These are phyloP conservation scores for Mycena capillaripes DNA, from an alignment of 768 basidiomycete genomes.

Conservation along the genomic window DNA sequence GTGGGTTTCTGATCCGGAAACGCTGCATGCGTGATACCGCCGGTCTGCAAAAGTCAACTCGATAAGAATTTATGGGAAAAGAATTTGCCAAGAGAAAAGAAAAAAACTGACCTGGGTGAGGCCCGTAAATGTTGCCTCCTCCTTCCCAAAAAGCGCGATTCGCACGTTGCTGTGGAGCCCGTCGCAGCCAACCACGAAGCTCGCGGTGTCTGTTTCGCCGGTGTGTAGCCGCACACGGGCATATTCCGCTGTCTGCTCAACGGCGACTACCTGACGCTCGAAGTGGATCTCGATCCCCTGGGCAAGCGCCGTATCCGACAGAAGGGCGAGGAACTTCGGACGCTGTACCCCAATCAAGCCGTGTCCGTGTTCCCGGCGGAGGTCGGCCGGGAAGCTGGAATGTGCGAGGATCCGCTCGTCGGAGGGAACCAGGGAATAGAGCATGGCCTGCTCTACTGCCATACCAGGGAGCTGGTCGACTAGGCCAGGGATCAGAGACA, in stretches of 20 bases:
- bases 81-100: neutral
- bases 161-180: slow-evolving; percentile 60
- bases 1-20: slow-evolving; percentile 31
- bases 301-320: slow-evolving; percentile 47
- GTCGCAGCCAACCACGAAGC: slow-evolving; percentile 60
- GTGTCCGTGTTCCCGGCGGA: slow-evolving; percentile 42
- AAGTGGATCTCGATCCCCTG: slow-evolving; percentile 51
- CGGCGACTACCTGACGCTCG: slow-evolving; percentile 46
- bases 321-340: slow-evolving; percentile 44
- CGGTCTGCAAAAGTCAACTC: slow-evolving; percentile 43
- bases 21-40: slow-evolving; percentile 48
- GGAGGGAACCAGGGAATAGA: slow-evolving; percentile 40
- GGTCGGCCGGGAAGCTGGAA: slow-evolving; percentile 38
- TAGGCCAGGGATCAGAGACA: slow-evolving; percentile 45
- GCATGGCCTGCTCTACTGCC: slow-evolving; percentile 26
- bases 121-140: slow-evolving; percentile 53
- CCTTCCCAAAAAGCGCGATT: slow-evolving; percentile 52
- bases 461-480: slow-evolving; percentile 42
- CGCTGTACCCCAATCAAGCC: slow-evolving; percentile 49
- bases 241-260: slow-evolving; percentile 46
- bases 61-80: neutral
- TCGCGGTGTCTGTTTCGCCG: slow-evolving; percentile 50
- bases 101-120: slow-evolving; percentile 50
- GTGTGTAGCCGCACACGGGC: slow-evolving; percentile 53
- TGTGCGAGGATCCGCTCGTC: slow-evolving; percentile 45